Evolutionary conservation across 371 early-diverging fungal genomes (phyloP).

Genomic region (Parasitella parasitica): DNA sequence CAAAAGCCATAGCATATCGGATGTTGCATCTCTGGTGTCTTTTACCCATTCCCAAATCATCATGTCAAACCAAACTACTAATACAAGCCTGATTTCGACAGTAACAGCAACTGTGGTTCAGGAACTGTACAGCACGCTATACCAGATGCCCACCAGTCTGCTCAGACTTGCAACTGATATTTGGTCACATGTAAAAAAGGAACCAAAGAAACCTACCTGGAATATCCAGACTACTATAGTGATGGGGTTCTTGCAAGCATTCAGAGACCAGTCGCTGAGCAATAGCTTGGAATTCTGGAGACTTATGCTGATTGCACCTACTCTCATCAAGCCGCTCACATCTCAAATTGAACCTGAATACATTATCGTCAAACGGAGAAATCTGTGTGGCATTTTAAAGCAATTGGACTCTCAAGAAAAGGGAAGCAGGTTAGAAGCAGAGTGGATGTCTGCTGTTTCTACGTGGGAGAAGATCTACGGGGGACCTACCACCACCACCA

Average conservation of each 20-base stretch:
- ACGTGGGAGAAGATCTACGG: conserved; percentile 26
- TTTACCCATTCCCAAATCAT: neutral
- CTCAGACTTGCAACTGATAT: conserved; percentile 22
- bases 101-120: conserved; percentile 1
- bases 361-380: conserved; percentile 22
- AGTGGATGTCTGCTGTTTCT: conserved; percentile 39
- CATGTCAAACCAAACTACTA: neutral
- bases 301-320: conserved; percentile 28
- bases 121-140: conserved; percentile 24
- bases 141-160: conserved; percentile 19
- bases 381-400: conserved; percentile 29
- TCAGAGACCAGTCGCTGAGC: conserved; percentile 28
- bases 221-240: conserved; percentile 38
- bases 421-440: conserved; percentile 25
- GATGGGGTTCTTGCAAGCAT: conserved; percentile 34
- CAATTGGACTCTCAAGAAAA: conserved; percentile 25
- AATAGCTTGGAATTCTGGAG: conserved; percentile 42
- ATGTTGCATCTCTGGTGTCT: neutral
- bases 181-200: conserved; percentile 23
- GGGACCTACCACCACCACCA: neutral
- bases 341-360: conserved; percentile 22
- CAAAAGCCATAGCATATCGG: neutral
- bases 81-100: neutral
- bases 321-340: conserved; percentile 23
- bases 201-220: conserved; percentile 41